Evolutionary conservation across 495 filamentous ascomycete species (phyloP), one percentile per base, ranked within the genome.

Genomic region (Recurvomyces mirabilis): DNA sequence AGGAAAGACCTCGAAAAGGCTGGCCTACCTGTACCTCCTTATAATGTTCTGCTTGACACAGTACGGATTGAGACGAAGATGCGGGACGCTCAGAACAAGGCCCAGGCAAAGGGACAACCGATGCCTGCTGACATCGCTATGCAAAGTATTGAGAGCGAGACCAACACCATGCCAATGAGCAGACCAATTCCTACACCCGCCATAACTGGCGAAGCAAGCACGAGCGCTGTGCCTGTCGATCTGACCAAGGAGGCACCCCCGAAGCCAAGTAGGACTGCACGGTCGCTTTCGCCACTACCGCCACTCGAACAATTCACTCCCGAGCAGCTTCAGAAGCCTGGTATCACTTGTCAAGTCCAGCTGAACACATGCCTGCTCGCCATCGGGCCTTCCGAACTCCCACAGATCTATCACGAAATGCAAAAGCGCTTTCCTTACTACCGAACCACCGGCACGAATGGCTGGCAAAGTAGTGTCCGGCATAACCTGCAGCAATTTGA

Each of bases 391-490:
- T 76, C 94, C 64, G 85, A 86, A 22, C 68, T 98, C 24, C 89
- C 93, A 54, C 82, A 94, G 60, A 96, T 98, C 30, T 98, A 98
- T 61, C 80, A 83, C 51, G 76, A 82, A 20, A 83, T 98, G 47
- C 81, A 85, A 63, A 66, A 79, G 55, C 84, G 82, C 54, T 94
- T 93, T 55, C 93, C 91, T 0, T 94, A 77, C 62, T 98, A 84
- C 63, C 84, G 83, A 47, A 75, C 75, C 42, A 78, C 78, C 22
- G 68, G 70, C 29, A 89, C 86, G 5, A 82, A 79, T 51, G 91
- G 91, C 12, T 98, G 91, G 91, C 89, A 95, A 57, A 94, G 87
- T 51, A 94, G 87, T 65, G 87, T 98, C 17, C 81, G 91, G 4
- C 91, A 98, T 62, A 98, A 98, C 47, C 72, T 98, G 20, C 83